Evolutionary conservation across 1,284 basidiomycete genomes (phyloP).

Genomic region (Tremellales sp.): DNA sequence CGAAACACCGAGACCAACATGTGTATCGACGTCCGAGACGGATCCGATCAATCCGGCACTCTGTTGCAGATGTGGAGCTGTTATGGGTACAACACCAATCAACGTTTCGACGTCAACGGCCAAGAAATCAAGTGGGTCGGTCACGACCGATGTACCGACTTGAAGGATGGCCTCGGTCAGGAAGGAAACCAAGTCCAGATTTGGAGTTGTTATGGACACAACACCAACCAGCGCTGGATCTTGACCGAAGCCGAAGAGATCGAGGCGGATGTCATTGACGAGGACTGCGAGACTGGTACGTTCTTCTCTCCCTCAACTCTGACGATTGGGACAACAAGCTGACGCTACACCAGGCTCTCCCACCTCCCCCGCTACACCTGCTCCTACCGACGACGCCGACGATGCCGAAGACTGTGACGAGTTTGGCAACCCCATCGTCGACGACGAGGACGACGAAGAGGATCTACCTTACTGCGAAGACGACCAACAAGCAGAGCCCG

Average conservation of each 20-base stretch:
- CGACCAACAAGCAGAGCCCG: not conserved
- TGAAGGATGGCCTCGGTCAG: constrained; percentile 24
- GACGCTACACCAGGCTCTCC: constrained; percentile 3
- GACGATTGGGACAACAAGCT: not conserved
- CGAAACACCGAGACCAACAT: constrained; percentile 27
- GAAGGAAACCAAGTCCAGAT: constrained; percentile 28
- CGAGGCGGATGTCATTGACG: constrained; percentile 8
- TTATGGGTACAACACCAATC: constrained; percentile 33
- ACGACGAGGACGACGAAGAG: not conserved
- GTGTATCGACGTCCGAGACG: constrained; percentile 38
- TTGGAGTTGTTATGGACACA: constrained; percentile 28
- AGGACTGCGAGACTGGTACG: constrained; percentile 16
- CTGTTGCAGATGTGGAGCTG: constrained; percentile 37
- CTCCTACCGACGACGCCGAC: not conserved
- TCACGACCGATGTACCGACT: constrained; percentile 25
- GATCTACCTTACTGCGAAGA: constrained; percentile 3
- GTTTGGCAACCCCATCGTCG: not conserved
- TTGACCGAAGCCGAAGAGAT: constrained; percentile 35
- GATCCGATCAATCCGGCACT: constrained; percentile 31
- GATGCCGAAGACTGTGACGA: not conserved
- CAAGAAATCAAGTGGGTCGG: constrained; percentile 29
- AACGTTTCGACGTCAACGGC: constrained; percentile 24
- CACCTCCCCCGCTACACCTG: constrained; percentile 4
- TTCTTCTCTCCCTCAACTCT: not conserved
- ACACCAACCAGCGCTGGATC: constrained; percentile 41